These are phyloP conservation scores for Puccinia polysora DNA, from an alignment of 1,284 basidiomycete genomes.

Conservation along the genomic window DNA sequence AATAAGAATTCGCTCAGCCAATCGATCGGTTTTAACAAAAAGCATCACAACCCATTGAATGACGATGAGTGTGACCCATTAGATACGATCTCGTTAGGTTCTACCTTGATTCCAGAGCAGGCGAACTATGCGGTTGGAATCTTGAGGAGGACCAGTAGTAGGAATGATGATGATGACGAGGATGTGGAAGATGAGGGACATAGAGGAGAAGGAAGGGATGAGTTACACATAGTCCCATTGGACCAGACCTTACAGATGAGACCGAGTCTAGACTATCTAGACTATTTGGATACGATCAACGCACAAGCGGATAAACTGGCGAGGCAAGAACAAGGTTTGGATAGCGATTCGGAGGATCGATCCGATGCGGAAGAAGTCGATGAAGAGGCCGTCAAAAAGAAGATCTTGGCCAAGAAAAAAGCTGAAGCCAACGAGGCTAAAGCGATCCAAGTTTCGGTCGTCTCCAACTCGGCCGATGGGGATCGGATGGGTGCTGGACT, in stretches of 20 bases:
- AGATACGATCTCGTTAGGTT: conserved; percentile 48
- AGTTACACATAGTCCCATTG: conserved; percentile 50
- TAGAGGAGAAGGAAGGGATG: conserved; percentile 45
- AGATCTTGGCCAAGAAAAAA: conserved; percentile 47
- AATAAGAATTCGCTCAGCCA: conserved; percentile 46
- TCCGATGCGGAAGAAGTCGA: conserved; percentile 43
- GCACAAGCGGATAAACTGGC: conserved; percentile 43
- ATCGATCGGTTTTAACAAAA: conserved; percentile 42
- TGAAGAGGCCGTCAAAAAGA: conserved; percentile 46
- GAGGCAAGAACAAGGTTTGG: conserved; percentile 46
- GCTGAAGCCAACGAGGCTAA: conserved; percentile 49
- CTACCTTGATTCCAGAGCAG: conserved; percentile 49
- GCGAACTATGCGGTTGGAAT: conserved; percentile 51
- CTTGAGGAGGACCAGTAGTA: conserved; percentile 47
- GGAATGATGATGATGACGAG: not conserved
- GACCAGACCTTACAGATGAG: conserved; percentile 51
- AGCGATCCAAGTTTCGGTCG: conserved; percentile 48
- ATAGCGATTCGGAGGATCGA: conserved; percentile 46
- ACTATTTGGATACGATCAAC: conserved; percentile 48
- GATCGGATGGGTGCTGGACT: conserved; percentile 26
- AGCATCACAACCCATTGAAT: conserved; percentile 4
- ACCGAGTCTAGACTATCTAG: conserved; percentile 50
- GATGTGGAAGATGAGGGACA: too few relatives aligned
- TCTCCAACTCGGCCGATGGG: conserved; percentile 44
- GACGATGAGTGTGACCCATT: conserved; percentile 44